A percentile compares a stretch with the other conserved stretches of the same genome.
Evolutionary conservation across 73 alveolate species (phyloP).

Genomic region (Paraurostyla sp.): DNA sequence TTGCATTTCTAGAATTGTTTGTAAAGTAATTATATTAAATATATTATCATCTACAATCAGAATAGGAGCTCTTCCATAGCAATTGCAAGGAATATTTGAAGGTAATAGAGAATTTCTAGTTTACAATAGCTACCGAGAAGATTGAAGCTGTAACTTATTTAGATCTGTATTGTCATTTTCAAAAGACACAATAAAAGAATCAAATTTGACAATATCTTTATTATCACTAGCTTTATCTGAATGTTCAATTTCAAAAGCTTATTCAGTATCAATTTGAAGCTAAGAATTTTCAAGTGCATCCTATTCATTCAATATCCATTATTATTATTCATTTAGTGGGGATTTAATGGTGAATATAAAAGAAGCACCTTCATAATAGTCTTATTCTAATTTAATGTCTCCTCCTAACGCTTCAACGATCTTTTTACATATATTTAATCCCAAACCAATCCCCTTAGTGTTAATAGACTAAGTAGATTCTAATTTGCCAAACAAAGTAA

Average conservation of each 20-base stretch:
- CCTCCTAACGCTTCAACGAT: conserved; percentile 61
- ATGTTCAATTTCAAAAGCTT: neutral
- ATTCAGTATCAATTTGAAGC: neutral
- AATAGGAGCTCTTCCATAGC: neutral
- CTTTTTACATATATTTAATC: conserved; percentile 56
- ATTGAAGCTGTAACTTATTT: too few species aligned
- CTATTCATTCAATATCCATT: neutral
- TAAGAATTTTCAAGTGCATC: neutral
- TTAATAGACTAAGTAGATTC: neutral
- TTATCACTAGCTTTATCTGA: neutral
- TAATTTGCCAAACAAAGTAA: conserved; percentile 63
- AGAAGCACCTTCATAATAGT: conserved; percentile 36
- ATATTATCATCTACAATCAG: conserved; percentile 17
- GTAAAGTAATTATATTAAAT: neutral
- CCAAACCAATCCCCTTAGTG: conserved; percentile 68
- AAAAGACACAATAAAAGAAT: too few species aligned
- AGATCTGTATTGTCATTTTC: too few species aligned
- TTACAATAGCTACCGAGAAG: neutral
- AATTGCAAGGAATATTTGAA: neutral
- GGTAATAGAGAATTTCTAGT: neutral
- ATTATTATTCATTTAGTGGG: neutral
- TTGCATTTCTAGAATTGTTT: neutral
- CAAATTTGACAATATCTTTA: too few species aligned
- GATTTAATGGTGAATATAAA: conserved; percentile 24
- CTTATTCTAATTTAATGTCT: conserved; percentile 24